These are phyloP conservation scores for Metarhizium anisopliae DNA, from an alignment of 2,329 filamentous ascomycete species.

Conservation along the genomic window DNA sequence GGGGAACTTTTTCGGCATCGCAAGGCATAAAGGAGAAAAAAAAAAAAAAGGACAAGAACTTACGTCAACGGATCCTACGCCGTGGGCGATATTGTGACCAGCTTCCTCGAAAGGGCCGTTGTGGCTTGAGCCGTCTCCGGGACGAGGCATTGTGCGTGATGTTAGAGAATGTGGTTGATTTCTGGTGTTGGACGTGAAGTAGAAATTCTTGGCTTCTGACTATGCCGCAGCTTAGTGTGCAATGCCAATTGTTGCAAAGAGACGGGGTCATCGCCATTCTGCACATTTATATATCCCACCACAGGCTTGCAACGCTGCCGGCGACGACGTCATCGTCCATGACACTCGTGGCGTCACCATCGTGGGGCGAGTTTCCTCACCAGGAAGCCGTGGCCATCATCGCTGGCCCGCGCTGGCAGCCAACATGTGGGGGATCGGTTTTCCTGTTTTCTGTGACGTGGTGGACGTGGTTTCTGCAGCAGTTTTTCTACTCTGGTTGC, in stretches of 20 bases:
- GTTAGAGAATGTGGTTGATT: background rate
- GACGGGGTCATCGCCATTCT: background rate
- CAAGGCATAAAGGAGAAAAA: too few relatives aligned
- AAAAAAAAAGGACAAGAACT: constrained; percentile 7
- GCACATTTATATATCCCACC: background rate
- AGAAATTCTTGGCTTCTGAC: too few relatives aligned
- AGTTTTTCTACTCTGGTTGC: too few relatives aligned
- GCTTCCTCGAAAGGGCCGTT: constrained; percentile 34
- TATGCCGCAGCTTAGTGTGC: too few relatives aligned
- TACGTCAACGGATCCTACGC: constrained; percentile 30
- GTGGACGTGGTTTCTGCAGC: background rate
- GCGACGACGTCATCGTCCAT: constrained; percentile 5
- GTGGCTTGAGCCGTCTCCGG: constrained; percentile 38
- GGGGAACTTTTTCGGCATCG: too few relatives aligned
- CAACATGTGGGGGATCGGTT: too few relatives aligned
- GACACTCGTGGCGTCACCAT: background rate
- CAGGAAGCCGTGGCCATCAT: background rate
- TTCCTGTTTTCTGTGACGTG: too few relatives aligned
- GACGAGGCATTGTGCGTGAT: constrained; percentile 35
- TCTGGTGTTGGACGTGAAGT: background rate
- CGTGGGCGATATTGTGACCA: constrained; percentile 34
- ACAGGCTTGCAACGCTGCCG: background rate
- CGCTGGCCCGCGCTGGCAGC: background rate
- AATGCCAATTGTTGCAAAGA: too few relatives aligned
- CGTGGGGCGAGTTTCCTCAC: background rate